Evolutionary conservation across 345 rosid genomes (phyloP).

Genomic region (Iberis pinnata): DNA sequence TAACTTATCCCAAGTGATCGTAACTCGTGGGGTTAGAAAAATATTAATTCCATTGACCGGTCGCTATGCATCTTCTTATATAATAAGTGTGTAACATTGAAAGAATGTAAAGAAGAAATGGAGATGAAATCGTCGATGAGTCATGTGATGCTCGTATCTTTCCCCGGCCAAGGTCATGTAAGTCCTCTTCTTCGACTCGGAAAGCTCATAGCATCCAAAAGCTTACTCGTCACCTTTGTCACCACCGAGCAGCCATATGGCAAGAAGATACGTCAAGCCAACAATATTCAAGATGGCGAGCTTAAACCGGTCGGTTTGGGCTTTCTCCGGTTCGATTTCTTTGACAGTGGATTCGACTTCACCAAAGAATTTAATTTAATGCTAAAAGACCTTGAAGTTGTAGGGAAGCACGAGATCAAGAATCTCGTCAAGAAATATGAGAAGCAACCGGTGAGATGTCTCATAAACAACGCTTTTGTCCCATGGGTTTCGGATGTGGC

Average conservation of each 20-base stretch:
- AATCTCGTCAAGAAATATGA: slow-evolving; percentile 34
- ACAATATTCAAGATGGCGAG: slow-evolving; percentile 38
- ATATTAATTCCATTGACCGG: no score
- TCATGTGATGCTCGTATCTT: slow-evolving; percentile 67
- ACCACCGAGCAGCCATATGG: slow-evolving; percentile 35
- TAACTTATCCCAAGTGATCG: no score
- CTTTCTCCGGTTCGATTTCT: slow-evolving; percentile 60
- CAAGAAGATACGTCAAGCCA: slow-evolving; percentile 46
- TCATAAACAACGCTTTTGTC: slow-evolving; percentile 61
- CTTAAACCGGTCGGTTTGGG: slow-evolving; percentile 50
- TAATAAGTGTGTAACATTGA: no score
- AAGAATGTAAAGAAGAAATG: no score
- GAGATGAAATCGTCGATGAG: neutral
- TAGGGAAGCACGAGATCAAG: slow-evolving; percentile 37
- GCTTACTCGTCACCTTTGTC: slow-evolving; percentile 62
- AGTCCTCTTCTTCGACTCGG: slow-evolving; percentile 69
- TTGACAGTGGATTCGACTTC: slow-evolving; percentile 42
- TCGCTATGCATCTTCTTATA: no score
- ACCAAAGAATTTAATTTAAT: slow-evolving; percentile 15
- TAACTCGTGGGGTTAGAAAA: no score
- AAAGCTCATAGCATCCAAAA: slow-evolving; percentile 58
- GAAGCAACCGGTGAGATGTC: slow-evolving; percentile 52
- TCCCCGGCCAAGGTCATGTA: slow-evolving; percentile 73
- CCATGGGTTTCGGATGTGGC: slow-evolving; percentile 83
- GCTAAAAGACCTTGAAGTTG: slow-evolving; percentile 35